A percentile compares a stretch with the other conserved stretches of the same genome.
Conservation (phyloP, 1,139 yeast species). For the Ashbya aceris region DNA sequence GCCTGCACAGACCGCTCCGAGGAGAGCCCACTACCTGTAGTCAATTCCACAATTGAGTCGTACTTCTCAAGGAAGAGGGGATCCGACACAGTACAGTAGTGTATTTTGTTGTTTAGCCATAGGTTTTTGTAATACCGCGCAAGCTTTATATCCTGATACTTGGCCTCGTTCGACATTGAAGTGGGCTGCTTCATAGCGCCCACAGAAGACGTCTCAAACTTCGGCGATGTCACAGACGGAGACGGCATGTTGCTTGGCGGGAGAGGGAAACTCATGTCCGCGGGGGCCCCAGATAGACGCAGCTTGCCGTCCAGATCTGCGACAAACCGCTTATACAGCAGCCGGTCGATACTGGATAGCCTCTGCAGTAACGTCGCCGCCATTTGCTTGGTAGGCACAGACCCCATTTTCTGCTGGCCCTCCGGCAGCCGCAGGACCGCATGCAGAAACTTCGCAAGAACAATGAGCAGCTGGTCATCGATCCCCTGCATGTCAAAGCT, state of each 20-base stretch:
- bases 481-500: constrained; percentile 10
- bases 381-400: constrained; percentile 13
- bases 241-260: constrained; percentile 12
- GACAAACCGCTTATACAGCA: constrained; percentile 19
- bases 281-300: constrained; percentile 12
- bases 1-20: constrained; percentile 10
- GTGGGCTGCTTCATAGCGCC: constrained; percentile 17
- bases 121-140: constrained; percentile 28
- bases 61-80: constrained; percentile 23
- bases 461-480: constrained; percentile 17
- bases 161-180: constrained; percentile 11
- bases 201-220: constrained; percentile 12
- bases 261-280: constrained; percentile 4
- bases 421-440: constrained; percentile 14
- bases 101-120: constrained; percentile 28
- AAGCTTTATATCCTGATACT: constrained; percentile 25
- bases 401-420: constrained; percentile 13
- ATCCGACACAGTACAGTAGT: constrained; percentile 22
- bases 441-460: constrained; percentile 24
- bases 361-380: constrained; percentile 13
- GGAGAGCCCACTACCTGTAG: not conserved
- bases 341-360: constrained; percentile 18
- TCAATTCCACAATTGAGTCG: constrained; percentile 19
- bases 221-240: constrained; percentile 28
- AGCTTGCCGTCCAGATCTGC: constrained; percentile 19